A percentile compares a stretch with the other conserved stretches of the same genome.
Conservation (phyloP, 2,329 filamentous ascomycete species). For the Paecilomyces niveus region DNA sequence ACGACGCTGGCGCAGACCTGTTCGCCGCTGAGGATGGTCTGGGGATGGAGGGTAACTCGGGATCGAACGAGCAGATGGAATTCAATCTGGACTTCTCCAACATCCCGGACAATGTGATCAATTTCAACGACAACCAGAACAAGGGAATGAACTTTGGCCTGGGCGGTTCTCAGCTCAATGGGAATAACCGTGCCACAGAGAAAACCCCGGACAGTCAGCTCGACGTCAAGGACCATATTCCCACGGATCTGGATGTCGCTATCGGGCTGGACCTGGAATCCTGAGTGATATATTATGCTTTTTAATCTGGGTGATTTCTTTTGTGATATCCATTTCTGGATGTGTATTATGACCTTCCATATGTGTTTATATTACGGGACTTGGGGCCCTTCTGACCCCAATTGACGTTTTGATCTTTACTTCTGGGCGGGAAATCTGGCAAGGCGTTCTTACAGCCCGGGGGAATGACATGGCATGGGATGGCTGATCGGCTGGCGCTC, state of each 20-base stretch:
- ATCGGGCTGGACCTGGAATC: slow-evolving; percentile 8
- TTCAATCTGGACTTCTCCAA: slow-evolving; percentile 11
- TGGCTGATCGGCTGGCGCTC: not conserved
- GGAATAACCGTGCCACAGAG: not conserved
- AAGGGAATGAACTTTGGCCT: not conserved
- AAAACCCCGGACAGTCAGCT: not conserved
- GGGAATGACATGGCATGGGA: not conserved
- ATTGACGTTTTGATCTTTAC: not conserved
- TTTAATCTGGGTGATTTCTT: not conserved
- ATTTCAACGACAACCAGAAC: not conserved
- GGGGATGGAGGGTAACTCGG: slow-evolving; percentile 7
- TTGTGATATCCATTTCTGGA: not conserved
- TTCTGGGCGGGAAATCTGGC: not conserved
- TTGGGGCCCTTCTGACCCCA: not conserved
- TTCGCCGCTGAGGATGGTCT: slow-evolving; percentile 23
- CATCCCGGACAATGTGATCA: slow-evolving; percentile 9
- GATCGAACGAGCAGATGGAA: slow-evolving; percentile 4
- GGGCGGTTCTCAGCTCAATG: not conserved
- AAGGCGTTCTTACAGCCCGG: not conserved
- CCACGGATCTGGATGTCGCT: slow-evolving; percentile 13
- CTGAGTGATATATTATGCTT: not conserved
- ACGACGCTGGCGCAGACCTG: slow-evolving; percentile 31
- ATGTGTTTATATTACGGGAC: not conserved
- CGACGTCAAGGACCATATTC: slow-evolving; percentile 5
- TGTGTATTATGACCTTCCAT: not conserved